Conservation (phyloP, 1,284 basidiomycete species). For the Sporisorium graminicola region DNA sequence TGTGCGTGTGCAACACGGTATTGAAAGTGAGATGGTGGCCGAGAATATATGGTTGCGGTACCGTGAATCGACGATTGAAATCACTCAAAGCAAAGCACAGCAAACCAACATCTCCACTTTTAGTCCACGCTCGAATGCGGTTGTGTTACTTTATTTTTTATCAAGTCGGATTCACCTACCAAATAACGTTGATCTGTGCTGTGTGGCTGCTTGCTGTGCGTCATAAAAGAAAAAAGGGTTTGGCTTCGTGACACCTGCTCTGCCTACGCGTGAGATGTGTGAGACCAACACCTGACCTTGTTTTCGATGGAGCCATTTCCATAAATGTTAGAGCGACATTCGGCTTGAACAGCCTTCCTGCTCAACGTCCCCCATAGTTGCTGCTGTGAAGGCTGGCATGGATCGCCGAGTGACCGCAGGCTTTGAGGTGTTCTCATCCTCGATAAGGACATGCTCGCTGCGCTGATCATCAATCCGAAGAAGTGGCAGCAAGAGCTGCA, state of each 20-base stretch:
- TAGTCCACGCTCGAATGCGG: not conserved
- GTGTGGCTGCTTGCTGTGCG: conserved; percentile 1
- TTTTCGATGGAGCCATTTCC: not conserved
- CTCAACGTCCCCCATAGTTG: not conserved
- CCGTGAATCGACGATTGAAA: not conserved
- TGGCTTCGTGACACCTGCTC: not conserved
- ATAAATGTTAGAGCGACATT: not conserved
- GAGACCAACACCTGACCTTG: conserved; percentile 47
- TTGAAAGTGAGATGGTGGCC: not conserved
- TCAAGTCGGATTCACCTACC: too few species aligned
- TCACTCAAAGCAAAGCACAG: not conserved
- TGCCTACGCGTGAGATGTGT: not conserved
- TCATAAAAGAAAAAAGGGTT: conserved; percentile 3
- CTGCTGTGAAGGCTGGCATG: not conserved
- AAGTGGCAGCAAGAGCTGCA: not conserved
- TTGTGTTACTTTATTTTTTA: conserved; percentile 21
- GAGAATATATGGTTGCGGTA: not conserved
- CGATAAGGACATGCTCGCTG: not conserved
- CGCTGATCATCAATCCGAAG: not conserved
- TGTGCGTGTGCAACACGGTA: not conserved
- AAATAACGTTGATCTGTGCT: not conserved
- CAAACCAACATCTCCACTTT: conserved; percentile 34
- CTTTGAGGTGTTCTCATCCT: not conserved
- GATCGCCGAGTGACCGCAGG: not conserved
- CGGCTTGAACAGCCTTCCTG: too few species aligned